Evolutionary conservation across 441 rosid genomes (phyloP).

Genomic region (Bruguiera hainesii): DNA sequence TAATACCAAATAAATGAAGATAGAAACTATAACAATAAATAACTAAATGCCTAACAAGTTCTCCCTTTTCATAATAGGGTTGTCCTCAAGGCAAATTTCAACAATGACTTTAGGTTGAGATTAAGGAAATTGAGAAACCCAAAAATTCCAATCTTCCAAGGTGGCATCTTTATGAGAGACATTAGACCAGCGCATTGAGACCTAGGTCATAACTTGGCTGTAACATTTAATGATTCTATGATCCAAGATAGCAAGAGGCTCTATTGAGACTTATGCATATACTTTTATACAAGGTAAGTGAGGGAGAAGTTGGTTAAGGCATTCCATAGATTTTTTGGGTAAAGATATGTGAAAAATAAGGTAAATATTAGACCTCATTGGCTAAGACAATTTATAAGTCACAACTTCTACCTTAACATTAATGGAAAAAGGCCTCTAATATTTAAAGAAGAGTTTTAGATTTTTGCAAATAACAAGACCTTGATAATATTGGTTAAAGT

Average conservation of each 20-base stretch:
- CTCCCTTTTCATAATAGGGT: no score
- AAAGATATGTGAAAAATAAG: neutral
- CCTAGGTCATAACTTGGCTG: neutral
- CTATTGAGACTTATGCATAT: neutral
- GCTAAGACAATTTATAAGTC: neutral
- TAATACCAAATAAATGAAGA: no score
- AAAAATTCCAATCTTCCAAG: neutral
- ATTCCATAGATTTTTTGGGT: neutral
- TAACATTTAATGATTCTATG: neutral
- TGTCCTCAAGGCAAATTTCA: no score
- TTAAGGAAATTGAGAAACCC: neutral
- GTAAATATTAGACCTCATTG: neutral
- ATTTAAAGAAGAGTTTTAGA: neutral
- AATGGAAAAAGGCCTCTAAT: neutral
- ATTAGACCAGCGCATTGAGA: neutral
- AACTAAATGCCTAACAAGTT: no score
- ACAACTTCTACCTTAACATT: neutral
- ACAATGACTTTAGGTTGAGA: no score
- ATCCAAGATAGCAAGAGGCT: neutral
- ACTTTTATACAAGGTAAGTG: neutral
- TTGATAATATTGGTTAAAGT: neutral
- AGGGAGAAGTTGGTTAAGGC: neutral
- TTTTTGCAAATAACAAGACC: neutral
- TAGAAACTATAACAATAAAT: no score
- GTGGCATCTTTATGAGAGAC: neutral